phyloP scores from a whole-genome alignment of 345 rosid genomes.

The Psidium friedrichsthalianum region DNA sequence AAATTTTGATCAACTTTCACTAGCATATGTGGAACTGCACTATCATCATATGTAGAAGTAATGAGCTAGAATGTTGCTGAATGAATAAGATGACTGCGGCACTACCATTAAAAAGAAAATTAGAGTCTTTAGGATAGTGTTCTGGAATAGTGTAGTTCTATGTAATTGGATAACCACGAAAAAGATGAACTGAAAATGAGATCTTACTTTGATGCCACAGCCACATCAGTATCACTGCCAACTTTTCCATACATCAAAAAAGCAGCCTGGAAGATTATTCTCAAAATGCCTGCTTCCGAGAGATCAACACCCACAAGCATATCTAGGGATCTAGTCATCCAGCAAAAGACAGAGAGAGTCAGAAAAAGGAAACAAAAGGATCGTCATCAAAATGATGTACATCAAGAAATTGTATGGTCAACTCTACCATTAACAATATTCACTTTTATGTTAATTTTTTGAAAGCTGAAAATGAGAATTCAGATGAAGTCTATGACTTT shows the following conservation, averaged over 20 bases:
- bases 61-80: background rate
- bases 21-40: background rate
- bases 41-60: background rate
- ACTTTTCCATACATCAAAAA: conserved; percentile 57
- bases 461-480: background rate
- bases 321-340: conserved; percentile 61
- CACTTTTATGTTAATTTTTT: background rate
- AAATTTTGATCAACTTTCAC: background rate
- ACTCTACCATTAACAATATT: background rate
- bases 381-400: background rate
- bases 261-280: conserved; percentile 63
- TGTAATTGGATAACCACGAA: background rate
- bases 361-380: background rate
- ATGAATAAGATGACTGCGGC: background rate
- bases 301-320: conserved; percentile 64
- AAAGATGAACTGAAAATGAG: background rate
- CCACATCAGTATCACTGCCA: conserved; percentile 60
- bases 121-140: background rate
- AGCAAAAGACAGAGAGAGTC: background rate
- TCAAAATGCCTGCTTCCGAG: conserved; percentile 90
- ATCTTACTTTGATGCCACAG: conserved; percentile 78
- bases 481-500: background rate
- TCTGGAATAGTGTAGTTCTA: background rate
- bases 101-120: background rate
- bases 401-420: background rate